phyloP scores from a whole-genome alignment of 768 basidiomycete genomes.

The Amanita exitialis region DNA sequence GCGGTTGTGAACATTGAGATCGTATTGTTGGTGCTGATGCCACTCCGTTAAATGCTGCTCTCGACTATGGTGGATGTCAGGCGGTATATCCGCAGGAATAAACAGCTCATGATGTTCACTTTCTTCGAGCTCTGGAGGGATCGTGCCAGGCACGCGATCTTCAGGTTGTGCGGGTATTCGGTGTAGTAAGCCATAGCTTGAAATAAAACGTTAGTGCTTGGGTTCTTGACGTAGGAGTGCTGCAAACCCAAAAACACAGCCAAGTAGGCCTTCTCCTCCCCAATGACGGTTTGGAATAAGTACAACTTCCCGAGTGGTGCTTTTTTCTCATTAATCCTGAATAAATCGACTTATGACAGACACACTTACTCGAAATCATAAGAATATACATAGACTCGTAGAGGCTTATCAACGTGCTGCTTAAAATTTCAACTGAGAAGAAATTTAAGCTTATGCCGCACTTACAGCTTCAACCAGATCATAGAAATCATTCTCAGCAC shows the following conservation, averaged over 20 bases:
- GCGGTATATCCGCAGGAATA: conserved; percentile 54
- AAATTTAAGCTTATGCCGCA: conserved; percentile 4
- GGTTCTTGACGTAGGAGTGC: background rate
- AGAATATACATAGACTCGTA: conserved; percentile 94
- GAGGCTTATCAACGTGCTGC: conserved; percentile 88
- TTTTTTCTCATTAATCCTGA: conserved; percentile 20
- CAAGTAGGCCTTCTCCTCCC: conserved; percentile 93
- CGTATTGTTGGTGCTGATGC: background rate
- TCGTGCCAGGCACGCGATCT: conserved; percentile 44
- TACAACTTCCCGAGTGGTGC: conserved; percentile 87
- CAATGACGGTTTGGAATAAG: conserved; percentile 94
- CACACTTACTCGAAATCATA: conserved; percentile 85
- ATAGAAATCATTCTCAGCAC: conserved; percentile 93
- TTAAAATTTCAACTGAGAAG: conserved; percentile 3
- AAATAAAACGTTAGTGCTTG: conserved; percentile 4
- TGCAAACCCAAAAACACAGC: conserved; percentile 89
- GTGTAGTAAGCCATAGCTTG: conserved; percentile 84
- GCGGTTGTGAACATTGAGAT: background rate
- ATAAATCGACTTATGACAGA: background rate
- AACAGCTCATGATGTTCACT: conserved; percentile 47
- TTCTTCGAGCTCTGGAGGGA: conserved; percentile 47
- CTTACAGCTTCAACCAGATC: conserved; percentile 87
- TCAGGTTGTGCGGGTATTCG: conserved; percentile 77
- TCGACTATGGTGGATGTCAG: conserved; percentile 11
- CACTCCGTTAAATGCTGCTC: conserved; percentile 1